Evolutionary conservation across 331 rosid genomes (phyloP), one percentile per base, ranked within the genome.

Genomic region (Malus hybrid): DNA sequence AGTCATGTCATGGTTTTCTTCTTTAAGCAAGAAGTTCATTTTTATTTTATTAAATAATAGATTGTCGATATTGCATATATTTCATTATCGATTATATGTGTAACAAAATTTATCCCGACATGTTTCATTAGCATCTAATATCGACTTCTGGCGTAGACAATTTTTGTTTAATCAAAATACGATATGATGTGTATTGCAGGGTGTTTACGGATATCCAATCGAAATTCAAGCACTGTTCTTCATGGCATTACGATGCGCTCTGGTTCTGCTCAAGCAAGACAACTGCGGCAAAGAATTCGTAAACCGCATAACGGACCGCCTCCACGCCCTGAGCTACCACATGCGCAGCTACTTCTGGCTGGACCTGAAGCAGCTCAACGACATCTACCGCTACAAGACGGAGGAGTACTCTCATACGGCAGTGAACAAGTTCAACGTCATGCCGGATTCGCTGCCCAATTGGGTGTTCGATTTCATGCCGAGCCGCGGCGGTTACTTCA

Each of bases 371-470:
- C 82, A 82, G 69, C 85, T 82, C 46, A 82, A 78, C 29, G 79
- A 78, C 24, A 82, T 82, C 29, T 82, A 82, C 50, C 75, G 85
- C 16, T 82, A 82, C 71, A 82, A 82, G 65, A 82, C 85, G 15
- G 85, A 82, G 85, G 85, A 82, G 68, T 82, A 82, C 28, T 78
- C 82, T 11, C 85, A 78, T 22, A 82, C 85, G 7, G 85, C 85
- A 12, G 80, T 82, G 10, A 82, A 82, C 82, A 82, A 82, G 80
- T 82, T 82, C 64, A 82, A 82, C 56, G 85, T 82, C 16, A 82
- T 82, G 72, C 85, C 85, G 0, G 85, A 78, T 69, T 82, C 85
- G 39, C 73, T 82, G 54, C 85, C 85, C 0, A 11, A 63, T 64
- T 82, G 85, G 85, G 85, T 82, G 5, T 82, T 82, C 56, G 85